These are phyloP conservation scores for Pelargonium australe DNA, from an alignment of 441 rosid species.

Conservation along the genomic window DNA sequence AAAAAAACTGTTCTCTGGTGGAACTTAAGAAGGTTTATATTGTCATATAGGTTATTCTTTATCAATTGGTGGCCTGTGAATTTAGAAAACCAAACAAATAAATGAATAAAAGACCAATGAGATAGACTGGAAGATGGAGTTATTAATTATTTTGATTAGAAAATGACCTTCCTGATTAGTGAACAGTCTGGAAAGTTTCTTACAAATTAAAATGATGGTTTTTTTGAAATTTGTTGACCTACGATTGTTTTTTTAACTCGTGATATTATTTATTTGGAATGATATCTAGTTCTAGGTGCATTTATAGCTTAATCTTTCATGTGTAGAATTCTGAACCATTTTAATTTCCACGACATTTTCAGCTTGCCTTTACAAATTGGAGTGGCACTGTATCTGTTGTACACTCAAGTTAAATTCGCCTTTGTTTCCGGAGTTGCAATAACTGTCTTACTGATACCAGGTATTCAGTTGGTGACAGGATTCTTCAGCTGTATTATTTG, in stretches of 20 bases:
- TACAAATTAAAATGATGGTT: no score
- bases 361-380: constrained; percentile 97
- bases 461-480: constrained; percentile 26
- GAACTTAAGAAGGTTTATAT: no score
- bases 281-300: constrained; percentile 3
- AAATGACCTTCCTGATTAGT: no score
- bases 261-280: constrained; percentile 1
- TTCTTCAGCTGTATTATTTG: constrained; percentile 5
- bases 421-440: constrained; percentile 79
- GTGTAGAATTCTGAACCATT: constrained; percentile 7
- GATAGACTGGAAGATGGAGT: no score
- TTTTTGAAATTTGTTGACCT: no score
- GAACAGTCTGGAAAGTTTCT: no score
- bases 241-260: not conserved
- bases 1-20: no score
- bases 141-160: no score
- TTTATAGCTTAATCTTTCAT: constrained; percentile 3
- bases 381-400: constrained; percentile 75
- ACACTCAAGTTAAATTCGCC: constrained; percentile 87
- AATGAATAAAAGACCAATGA: no score
- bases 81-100: no score
- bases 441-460: constrained; percentile 78
- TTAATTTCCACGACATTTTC: constrained; percentile 29
- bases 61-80: no score
- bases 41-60: no score